These are phyloP conservation scores for Talaromyces stipitatus DNA, from an alignment of 495 filamentous ascomycete genomes.

Conservation along the genomic window DNA sequence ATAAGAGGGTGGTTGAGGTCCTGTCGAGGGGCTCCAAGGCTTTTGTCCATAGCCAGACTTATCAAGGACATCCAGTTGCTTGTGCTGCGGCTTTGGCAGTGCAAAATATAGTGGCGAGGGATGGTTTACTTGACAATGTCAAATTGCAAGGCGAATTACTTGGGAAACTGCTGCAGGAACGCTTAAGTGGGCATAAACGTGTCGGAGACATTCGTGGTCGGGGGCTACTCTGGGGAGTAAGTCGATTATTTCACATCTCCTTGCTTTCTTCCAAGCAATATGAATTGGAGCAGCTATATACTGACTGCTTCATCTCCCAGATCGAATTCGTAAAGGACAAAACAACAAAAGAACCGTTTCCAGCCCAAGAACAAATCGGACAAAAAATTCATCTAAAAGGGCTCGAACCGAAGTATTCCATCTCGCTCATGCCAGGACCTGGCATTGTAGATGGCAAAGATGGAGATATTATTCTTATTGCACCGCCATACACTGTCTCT, in stretches of 20 bases:
- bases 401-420: slow-evolving; percentile 41
- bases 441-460: slow-evolving; percentile 57
- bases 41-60: slow-evolving; percentile 52
- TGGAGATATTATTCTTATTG: slow-evolving; percentile 67
- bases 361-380: slow-evolving; percentile 20
- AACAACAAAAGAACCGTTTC: slow-evolving; percentile 43
- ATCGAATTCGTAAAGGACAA: slow-evolving; percentile 52
- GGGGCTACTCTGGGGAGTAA: slow-evolving; percentile 46
- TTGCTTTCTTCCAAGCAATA: neutral
- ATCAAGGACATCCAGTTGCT: slow-evolving; percentile 50
- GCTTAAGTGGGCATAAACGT: slow-evolving; percentile 7
- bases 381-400: slow-evolving; percentile 45
- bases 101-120: slow-evolving; percentile 39
- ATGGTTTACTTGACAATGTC: slow-evolving; percentile 26
- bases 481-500: slow-evolving; percentile 54
- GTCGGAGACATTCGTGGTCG: slow-evolving; percentile 47
- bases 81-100: slow-evolving; percentile 50
- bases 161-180: neutral
- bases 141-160: slow-evolving; percentile 26
- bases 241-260: slow-evolving; percentile 6
- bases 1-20: slow-evolving; percentile 42
- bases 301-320: slow-evolving; percentile 14
- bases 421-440: slow-evolving; percentile 62
- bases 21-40: slow-evolving; percentile 35
- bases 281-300: too few species aligned